Evolutionary conservation across 2,329 filamentous ascomycete species (phyloP).

Genomic region (Purpureocillium lavendulum): DNA sequence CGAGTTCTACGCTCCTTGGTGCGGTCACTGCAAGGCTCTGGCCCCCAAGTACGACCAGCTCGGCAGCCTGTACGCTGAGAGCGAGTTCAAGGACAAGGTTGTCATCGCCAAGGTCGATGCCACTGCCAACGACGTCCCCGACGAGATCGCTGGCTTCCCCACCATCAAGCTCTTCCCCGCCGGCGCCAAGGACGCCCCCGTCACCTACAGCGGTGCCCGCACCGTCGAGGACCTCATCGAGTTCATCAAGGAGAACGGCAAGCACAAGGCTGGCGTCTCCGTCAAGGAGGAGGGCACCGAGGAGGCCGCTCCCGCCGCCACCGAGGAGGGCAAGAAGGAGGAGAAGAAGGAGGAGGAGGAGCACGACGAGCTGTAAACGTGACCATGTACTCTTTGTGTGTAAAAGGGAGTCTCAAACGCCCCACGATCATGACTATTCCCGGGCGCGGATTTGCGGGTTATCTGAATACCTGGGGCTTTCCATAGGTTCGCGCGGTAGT

Average conservation of each 20-base stretch:
- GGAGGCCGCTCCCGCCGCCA: conserved; percentile 45
- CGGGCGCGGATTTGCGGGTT: conserved; percentile 20
- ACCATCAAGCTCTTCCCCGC: conserved; percentile 98
- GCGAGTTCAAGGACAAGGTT: conserved; percentile 75
- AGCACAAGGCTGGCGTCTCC: conserved; percentile 67
- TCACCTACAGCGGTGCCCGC: conserved; percentile 82
- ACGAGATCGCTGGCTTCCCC: conserved; percentile 95
- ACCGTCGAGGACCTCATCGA: conserved; percentile 84
- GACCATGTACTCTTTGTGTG: conserved; percentile 14
- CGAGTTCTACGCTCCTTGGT: conserved; percentile 99
- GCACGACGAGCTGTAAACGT: conserved; percentile 70
- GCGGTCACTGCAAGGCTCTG: conserved; percentile 98
- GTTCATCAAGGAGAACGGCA: conserved; percentile 94
- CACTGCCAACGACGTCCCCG: conserved; percentile 90
- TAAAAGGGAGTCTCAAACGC: conserved; percentile 12
- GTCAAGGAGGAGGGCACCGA: conserved; percentile 45
- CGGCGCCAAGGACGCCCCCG: conserved; percentile 72
- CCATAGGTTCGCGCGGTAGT: conserved; percentile 17
- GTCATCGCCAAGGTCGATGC: conserved; percentile 97
- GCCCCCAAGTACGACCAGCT: conserved; percentile 96
- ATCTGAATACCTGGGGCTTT: conserved; percentile 10
- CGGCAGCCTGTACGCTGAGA: conserved; percentile 64
- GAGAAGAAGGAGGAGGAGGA: conserved; percentile 27
- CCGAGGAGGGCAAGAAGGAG: conserved; percentile 37
- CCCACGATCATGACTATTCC: conserved; percentile 20